Base-by-base conservation (phyloP, 495 filamentous ascomycete species). In the Aspergillus indologenus region DNA sequence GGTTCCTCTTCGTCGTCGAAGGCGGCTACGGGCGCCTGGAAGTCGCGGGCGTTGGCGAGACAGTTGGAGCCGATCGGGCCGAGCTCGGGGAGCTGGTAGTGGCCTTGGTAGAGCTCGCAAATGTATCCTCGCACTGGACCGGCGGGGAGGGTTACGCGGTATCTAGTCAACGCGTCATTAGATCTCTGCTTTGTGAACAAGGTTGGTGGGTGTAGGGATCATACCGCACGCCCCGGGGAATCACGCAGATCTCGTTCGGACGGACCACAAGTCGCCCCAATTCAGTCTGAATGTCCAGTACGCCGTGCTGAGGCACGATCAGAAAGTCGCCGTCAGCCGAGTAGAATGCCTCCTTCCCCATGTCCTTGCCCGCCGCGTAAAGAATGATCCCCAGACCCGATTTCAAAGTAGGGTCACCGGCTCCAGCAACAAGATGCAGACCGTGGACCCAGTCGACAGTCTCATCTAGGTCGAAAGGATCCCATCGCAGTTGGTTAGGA, bases 401-500 rank as follows among this genome's bases (percentile, higher is more conserved):
- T 69, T 96, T 96, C 69, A 90, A 73, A 0, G 88, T 89, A 3
- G 90, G 87, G 61, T 94, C 89, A 29, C 92, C 92, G 0, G 90
- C 88, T 14, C 90, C 92, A 8, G 89, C 91, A 5, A 96, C 78
- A 21, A 91, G 78, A 44, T 86, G 85, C 56, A 97, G 68, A 12
- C 88, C 86, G 53, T 90, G 85, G 18, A 93, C 85, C 80, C 90
- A 96, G 69, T 94, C 90, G 1, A 87, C 83, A 6, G 75, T 81
- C 67, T 84, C 78, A 63, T 91, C 84, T 53, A 87, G 58, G 44
- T 95, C 90, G 62, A 96, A 96, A 7, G 92, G 92, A 63, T 91
- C 85, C 92, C 92, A 97, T 44, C 92, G 87, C 17, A 96, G 76
- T 69, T 96, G 92, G 65, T 96, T 96, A 11, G 92, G 92, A 48